phyloP scores from a whole-genome alignment of 1,139 yeast genomes.

The Magnusiomyces starmeri region DNA sequence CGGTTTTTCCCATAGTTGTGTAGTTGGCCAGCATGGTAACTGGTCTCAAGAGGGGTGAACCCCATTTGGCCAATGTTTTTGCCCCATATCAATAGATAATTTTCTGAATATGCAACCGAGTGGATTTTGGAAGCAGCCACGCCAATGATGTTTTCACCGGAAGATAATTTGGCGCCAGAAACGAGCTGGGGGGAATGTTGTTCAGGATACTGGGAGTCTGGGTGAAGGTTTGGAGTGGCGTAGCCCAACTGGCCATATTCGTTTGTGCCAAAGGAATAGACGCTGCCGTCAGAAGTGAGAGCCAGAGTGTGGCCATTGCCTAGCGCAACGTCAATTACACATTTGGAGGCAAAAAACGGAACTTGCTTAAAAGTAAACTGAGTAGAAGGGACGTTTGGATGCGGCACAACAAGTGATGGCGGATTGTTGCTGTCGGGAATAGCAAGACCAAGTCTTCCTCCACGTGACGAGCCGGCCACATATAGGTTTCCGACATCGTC shows the following conservation, averaged over 20 bases:
- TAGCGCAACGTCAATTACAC: constrained; percentile 41
- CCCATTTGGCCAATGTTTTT: constrained; percentile 86
- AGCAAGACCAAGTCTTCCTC: constrained; percentile 65
- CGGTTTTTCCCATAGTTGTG: not conserved
- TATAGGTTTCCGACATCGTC: constrained; percentile 43
- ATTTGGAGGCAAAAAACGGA: constrained; percentile 32
- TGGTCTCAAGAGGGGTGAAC: constrained; percentile 28
- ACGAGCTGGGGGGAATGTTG: constrained; percentile 47
- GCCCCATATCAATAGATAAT: constrained; percentile 67
- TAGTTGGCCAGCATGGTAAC: constrained; percentile 13
- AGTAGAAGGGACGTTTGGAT: constrained; percentile 13
- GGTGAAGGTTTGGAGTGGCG: constrained; percentile 17
- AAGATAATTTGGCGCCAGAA: constrained; percentile 39
- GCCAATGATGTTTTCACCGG: constrained; percentile 39
- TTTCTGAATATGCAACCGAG: constrained; percentile 52
- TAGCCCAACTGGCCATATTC: constrained; percentile 60
- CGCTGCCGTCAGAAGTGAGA: constrained; percentile 44
- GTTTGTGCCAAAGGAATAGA: constrained; percentile 78
- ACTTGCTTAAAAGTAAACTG: constrained; percentile 36
- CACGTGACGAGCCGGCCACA: constrained; percentile 60
- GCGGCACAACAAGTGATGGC: no score
- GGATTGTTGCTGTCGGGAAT: constrained; percentile 20
- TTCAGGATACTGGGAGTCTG: constrained; percentile 9
- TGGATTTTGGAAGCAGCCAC: constrained; percentile 67
- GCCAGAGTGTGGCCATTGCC: constrained; percentile 65